Evolutionary conservation across 441 rosid species (phyloP), one percentile per base, ranked within the genome.

Genomic region (Brassica hybrid): DNA sequence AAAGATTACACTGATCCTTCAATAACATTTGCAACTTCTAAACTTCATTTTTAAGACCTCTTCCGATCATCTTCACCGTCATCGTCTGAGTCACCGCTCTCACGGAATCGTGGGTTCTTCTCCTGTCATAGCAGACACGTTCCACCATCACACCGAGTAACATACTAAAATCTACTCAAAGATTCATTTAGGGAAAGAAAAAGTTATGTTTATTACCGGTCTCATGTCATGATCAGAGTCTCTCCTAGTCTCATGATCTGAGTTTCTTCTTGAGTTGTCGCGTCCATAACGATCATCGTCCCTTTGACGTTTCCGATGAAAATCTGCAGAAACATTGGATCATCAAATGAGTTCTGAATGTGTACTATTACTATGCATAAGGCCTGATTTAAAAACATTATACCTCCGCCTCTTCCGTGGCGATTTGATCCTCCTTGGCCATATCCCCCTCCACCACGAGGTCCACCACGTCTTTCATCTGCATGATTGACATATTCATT

Each of bases 41-140:
- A 67, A 11, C 12, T 50, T 48, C 57, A 12, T 27, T 54, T 54
- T 69, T 79, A 90, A 74, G 90, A 36, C 60, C 84, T 84, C 83
- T 90, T 89, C 23, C 83, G 62, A 25, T 88, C 91, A 79, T 91
- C 98, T 43, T 94, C 98, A 56, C 91, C 98, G 0, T 94, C 99
- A 2, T 94, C 59, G 11, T 54, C 98, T 7, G 99, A 95, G 81
- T 93, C 92, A 0, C 95, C 93, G 11, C 98, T 93, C 85, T 93
- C 99, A 2, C 99, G 97, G 77, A 96, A 96, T 17, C 99, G 92
- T n/a, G 99, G 99, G 83, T 96, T 93, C 89, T 96, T 92, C 84
- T 93, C 99, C 98, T 96, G 87, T 83, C 57, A 38, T 18, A 76
- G 30, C 61, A 71, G 64, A 50, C 65, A 69, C 7, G 58, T 59